Base-by-base conservation (phyloP, 2,329 filamentous ascomycete genomes). In the Paraconiothyrium brasiliense region DNA sequence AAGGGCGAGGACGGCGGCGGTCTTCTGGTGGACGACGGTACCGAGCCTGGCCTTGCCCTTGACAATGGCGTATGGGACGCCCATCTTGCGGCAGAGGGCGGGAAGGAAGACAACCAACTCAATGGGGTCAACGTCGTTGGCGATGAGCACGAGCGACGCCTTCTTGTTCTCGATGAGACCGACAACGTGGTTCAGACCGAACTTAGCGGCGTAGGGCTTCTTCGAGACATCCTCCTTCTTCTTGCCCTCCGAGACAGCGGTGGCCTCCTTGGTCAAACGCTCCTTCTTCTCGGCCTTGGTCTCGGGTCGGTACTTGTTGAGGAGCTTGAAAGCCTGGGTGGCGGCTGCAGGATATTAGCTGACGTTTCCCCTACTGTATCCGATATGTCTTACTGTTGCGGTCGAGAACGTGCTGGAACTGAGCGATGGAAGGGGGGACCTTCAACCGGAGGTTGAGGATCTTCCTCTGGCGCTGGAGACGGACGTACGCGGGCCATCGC, bases 21-120 rank as follows among this genome's bases (percentile, higher is more conserved):
- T 99, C 95, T 99, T 99, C 91, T 99, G 97, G 92, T 99, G 94
- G 73, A 99, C 94, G 75, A 99, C 94, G 66, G 95, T 98, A 76
- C 95, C 95, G 78, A 99, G 92, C 85, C 95, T 91, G 74, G 95
- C 95, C 92, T 99, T 99, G 87, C 95, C 95, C 92, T 99, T 99
- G 81, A 99, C 89, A 77, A 99, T 98, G 81, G 94, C 95, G 84
- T 98, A 99, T 70, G 96, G 95, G 51, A 78, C 90, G 86, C 96
- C 96, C 94, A 99, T 99, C 92, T 99, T 99, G 85, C 94, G 92
- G 92, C 95, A 99, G 75, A 99, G 92, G 78, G 95, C 94, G 74
- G 95, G 95, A 70, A 99, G 90, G 92, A 97, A 99, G 84, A 99
- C 93, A 79, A 99, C 96, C 77, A 99, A 86, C 89, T 99, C 95